Conservation (phyloP, 2,329 filamentous ascomycete genomes). For the Tothia fuscella region DNA sequence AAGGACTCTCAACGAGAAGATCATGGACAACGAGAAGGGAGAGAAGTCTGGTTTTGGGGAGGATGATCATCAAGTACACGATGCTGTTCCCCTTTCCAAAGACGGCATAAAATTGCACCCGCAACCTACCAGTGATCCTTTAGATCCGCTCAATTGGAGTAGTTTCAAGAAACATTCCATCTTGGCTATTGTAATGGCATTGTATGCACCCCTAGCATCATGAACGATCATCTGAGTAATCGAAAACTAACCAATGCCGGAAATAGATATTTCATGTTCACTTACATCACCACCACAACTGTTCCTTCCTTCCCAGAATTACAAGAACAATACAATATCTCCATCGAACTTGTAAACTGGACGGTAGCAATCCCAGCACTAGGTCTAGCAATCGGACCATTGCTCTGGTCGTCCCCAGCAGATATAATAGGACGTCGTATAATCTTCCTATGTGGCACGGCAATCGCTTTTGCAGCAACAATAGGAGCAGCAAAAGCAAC, state of each 20-base stretch:
- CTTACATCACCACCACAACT: slow-evolving; percentile 45
- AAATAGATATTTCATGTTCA: slow-evolving; percentile 46
- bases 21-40: too few relatives aligned
- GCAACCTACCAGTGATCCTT: slow-evolving; percentile 31
- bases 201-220: too few relatives aligned
- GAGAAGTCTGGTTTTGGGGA: too few relatives aligned
- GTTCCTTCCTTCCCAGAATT: slow-evolving; percentile 42
- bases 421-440: slow-evolving; percentile 27
- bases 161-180: slow-evolving; percentile 5
- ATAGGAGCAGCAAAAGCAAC: slow-evolving; percentile 30
- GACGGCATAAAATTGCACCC: slow-evolving; percentile 21
- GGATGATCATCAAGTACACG: too few relatives aligned
- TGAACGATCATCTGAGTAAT: too few relatives aligned
- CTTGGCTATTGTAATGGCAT: slow-evolving; percentile 7
- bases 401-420: slow-evolving; percentile 22
- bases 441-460: slow-evolving; percentile 35
- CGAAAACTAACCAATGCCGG: too few relatives aligned
- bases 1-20: too few relatives aligned
- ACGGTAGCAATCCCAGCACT: slow-evolving; percentile 37
- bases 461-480: slow-evolving; percentile 31
- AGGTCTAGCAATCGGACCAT: slow-evolving; percentile 20
- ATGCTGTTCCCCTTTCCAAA: background rate
- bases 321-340: slow-evolving; percentile 32
- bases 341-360: slow-evolving; percentile 38
- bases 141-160: slow-evolving; percentile 37